Conservation (phyloP, 202 grass and related monocot species). For the Alloteropsis angusta region DNA sequence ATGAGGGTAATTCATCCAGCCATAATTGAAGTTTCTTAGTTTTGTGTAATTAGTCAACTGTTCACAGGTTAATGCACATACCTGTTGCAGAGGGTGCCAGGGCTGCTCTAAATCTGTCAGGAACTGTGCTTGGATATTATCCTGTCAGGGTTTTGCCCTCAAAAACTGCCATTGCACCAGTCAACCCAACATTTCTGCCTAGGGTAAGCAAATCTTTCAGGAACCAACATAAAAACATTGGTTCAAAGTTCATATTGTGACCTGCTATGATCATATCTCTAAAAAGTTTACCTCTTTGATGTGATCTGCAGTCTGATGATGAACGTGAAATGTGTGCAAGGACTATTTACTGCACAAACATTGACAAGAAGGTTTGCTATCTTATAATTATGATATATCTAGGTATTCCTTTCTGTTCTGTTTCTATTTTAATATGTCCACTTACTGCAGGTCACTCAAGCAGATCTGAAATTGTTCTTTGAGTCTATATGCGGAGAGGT, state of each 20-base stretch:
- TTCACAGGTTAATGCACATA: constrained; percentile 29
- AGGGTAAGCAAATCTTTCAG: constrained; percentile 56
- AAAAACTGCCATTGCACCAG: constrained; percentile 96
- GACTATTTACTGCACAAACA: constrained; percentile 98
- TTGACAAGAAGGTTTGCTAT: constrained; percentile 90
- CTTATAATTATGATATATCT: constrained; percentile 1
- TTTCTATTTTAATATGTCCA: constrained; percentile 17
- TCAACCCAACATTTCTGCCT: constrained; percentile 86
- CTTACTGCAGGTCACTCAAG: constrained; percentile 74
- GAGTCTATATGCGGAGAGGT: constrained; percentile 99
- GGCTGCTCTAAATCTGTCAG: constrained; percentile 77
- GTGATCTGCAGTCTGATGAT: constrained; percentile 65
- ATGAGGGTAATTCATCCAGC: constrained; percentile 65
- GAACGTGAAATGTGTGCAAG: constrained; percentile 97
- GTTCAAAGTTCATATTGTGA: background rate
- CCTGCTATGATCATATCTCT: background rate
- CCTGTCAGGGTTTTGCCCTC: constrained; percentile 92
- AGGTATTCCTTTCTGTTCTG: background rate
- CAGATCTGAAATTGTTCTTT: constrained; percentile 97
- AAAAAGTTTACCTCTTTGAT: constrained; percentile 9
- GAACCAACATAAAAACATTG: background rate
- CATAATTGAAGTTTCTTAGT: constrained; percentile 19
- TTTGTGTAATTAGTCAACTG: background rate
- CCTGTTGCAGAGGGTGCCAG: constrained; percentile 65
- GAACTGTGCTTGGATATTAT: constrained; percentile 94